Base-by-base conservation (phyloP, 768 basidiomycete species). In the Omphalotus guepiniiformis region DNA sequence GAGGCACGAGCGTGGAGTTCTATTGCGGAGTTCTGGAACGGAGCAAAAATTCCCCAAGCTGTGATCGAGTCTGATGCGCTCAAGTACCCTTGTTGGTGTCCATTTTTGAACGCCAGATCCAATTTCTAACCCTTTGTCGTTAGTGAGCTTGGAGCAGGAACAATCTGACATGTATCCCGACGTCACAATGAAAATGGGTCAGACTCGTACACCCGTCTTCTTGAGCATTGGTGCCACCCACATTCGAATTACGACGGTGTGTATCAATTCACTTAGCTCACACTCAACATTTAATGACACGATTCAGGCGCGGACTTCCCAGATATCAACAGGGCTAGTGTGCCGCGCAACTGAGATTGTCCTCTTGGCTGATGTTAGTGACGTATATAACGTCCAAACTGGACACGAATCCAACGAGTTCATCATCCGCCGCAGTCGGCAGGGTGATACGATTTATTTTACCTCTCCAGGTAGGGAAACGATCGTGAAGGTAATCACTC, bases 341-440 rank as follows among this genome's bases (percentile, higher is more conserved):
- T 87, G 88, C 65, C 81, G 82, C 66, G 81, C 87, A 2, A 87
- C 85, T 1, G 93, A 96, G 56, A 80, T 95, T 45, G 82, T 94
- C 45, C 76, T 80, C 5, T 65, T 93, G 21, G 66, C 76, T 3
- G 92, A 94, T 50, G 78, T 96, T 53, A 90, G 89, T 65, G 93
- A 96, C 55, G 79, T 90, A 1, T 88, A 91, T 64, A 87, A 86
- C 37, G 81, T 92, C 18, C 79, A 83, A 2, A 86, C 83, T 13
- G 86, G 87, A 6, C 77, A 82, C 13, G 88, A 92, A 42, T 62
- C 64, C 18, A 71, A 83, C 46, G 88, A 93, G 58, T 93, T 93
- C 57, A 85, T 91, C 51, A 81, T 93, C 51, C 77, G 90, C 36
- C 76, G 85, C 37, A 80, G 78, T 48, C 73, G 78, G 50, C 85